Base-by-base conservation (phyloP, 345 rosid genomes). In the Gossypium rotundifolium region DNA sequence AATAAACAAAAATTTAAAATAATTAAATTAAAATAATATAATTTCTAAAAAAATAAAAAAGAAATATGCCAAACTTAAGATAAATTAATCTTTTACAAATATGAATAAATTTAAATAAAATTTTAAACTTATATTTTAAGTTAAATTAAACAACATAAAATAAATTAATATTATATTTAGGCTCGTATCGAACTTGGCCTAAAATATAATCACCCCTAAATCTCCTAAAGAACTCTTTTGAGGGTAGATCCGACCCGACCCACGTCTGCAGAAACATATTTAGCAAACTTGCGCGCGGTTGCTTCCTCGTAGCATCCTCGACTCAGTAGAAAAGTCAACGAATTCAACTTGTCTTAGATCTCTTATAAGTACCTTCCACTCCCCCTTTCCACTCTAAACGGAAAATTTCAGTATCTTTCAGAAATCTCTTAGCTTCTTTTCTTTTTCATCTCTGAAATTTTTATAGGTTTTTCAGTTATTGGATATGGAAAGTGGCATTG, bases 401-500 rank as follows among this genome's bases (percentile, higher is more conserved):
- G 22, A 55, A 48, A 48, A 48, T 3, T 48, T 48, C 3, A 48
- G 52, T 33, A 5, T 33, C 40, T 33, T 33, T 4, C 7, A 5
- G 40, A 33, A 33, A 5, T 4, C 40, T 33, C 40, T 5, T 5
- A 33, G 40, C 40, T 33, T 33, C 1, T 5, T 5, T 33, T 33
- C 38, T 33, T 33, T 33, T 33, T 33, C 40, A 33, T 33, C 40
- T 6, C 7, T 33, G 1, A 33, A 33, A 33, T 1, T 33, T 29
- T 33, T 33, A 5, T 33, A 33, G 40, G 40, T 33, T 9, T n/a
- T 18, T 55, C 60, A 20, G 27, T 8, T 55, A 9, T 70, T 12
- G 48, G 49, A 3, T 14, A 87, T 87, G 92, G 84, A 84, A 1
- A 71, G 82, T 0, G 78, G 81, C n/a, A 66, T 18, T 22, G 87